Evolutionary conservation across 352 stramenopile species (phyloP), one percentile per base, ranked within the genome.

Genomic region (Pythium sp.): DNA sequence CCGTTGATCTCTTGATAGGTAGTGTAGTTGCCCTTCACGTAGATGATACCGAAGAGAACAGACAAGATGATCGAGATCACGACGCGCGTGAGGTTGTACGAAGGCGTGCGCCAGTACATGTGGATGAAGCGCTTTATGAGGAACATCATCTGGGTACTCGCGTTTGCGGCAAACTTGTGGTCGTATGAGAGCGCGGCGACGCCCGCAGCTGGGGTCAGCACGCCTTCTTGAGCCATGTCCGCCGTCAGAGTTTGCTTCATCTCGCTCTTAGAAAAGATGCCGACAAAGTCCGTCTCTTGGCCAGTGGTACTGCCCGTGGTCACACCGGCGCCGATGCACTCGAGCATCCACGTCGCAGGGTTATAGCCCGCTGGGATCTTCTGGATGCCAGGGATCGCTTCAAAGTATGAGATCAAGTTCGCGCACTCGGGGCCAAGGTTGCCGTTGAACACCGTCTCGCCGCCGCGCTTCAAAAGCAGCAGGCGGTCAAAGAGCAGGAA

Each of bases 401-500:
- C 71, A 36, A 79, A 71, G 53, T 79, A 73, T 3, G 65, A 34
- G 22, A 79, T 67, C 24, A 80, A 47, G 22, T 73, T 58, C 2
- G 14, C 22, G 26, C 67, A 71, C 24, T 74, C 36, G 2, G 14
- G 24, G 15, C 67, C 63, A 18, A 73, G 62, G 2, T 58, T 54
- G 24, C 77, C 77, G 59, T 72, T 74, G 76, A 79, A 92, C 4
- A 85, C 76, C 18, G 69, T 85, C 62, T 80, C 67, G 2, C 83
- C 81, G 34, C 81, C 84, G 22, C 73, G 72, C 58, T 91, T 78
- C 36, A 98, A 74, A 12, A 98, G 66, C 59, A 97, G 73, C 12
- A 97, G 41, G 46, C 78, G 77, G 72, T 97, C 89, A 71, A 97
- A 96, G 36, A 70, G 60, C 18, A 65, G 20, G 75, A 65, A 76